Percentiles rank a stretch among this genome's conserved stretches.
phyloP scores from a whole-genome alignment of 2,329 filamentous ascomycete species.

The Hymenoscyphus scutula region DNA sequence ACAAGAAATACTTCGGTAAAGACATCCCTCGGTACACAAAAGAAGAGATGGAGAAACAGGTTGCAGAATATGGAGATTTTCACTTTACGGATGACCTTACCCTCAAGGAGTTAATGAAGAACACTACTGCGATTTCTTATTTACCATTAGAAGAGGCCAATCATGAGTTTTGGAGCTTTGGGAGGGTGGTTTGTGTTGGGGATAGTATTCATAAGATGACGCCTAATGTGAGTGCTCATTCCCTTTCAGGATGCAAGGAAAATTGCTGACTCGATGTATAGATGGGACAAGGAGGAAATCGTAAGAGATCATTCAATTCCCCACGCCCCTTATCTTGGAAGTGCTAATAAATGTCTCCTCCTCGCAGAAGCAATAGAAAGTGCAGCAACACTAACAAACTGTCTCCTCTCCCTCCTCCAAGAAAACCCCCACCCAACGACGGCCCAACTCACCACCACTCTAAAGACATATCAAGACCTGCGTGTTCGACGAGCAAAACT shows the following conservation, averaged over 20 bases:
- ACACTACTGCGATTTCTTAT: slow-evolving; percentile 12
- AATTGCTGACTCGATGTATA: neutral
- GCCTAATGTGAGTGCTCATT: slow-evolving; percentile 29
- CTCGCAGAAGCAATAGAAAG: slow-evolving; percentile 38
- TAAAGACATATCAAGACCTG: slow-evolving; percentile 20
- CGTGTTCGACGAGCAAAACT: slow-evolving; percentile 16
- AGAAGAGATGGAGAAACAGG: slow-evolving; percentile 15
- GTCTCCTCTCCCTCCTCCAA: slow-evolving; percentile 22
- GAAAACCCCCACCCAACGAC: neutral
- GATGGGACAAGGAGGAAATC: slow-evolving; percentile 42
- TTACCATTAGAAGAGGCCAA: slow-evolving; percentile 24
- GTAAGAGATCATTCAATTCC: neutral
- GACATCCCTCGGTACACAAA: slow-evolving; percentile 25
- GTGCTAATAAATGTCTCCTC: neutral
- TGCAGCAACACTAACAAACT: slow-evolving; percentile 38
- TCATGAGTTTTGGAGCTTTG: slow-evolving; percentile 27
- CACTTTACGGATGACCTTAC: slow-evolving; percentile 19
- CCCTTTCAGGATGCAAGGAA: neutral
- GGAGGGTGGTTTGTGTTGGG: slow-evolving; percentile 28
- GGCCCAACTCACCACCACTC: slow-evolving; percentile 8
- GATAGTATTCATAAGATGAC: slow-evolving; percentile 35
- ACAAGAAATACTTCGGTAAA: slow-evolving; percentile 12
- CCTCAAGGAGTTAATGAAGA: slow-evolving; percentile 18
- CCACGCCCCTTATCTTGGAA: too few relatives aligned
- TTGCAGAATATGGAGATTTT: slow-evolving; percentile 17